Evolutionary conservation across 306 rosid genomes (phyloP), one percentile per base, ranked within the genome.

Genomic region (Rosa persica): DNA sequence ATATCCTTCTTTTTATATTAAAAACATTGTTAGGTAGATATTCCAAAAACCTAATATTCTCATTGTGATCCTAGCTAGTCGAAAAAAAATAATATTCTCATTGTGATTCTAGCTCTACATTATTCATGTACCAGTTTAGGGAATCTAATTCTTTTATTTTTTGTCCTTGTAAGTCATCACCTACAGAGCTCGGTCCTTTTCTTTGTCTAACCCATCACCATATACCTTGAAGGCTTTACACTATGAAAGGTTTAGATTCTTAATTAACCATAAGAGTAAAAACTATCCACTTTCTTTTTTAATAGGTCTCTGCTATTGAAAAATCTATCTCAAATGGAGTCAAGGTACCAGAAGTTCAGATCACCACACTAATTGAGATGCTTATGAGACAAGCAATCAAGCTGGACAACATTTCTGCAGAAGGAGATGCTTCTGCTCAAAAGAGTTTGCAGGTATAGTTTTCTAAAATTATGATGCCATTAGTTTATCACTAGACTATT

Each of bases 371-470:
- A 11, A 90, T 78, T 77, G 98, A 90, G 85, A 86, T 92, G 97
- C 92, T 94, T 15, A 92, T 92, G 98, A 88, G 91, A 83, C 97
- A 86, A 86, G 96, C 97, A 51, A 85, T 94, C 83, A 92, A 87
- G 76, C 82, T 94, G 43, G 97, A 94, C 72, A 76, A 51, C 54
- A 86, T 92, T 85, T 67, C 82, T 60, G 88, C 97, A 4, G 92
- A 89, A 85, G 97, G 96, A 79, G 94, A 90, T 49, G 94, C 92
- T 76, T 55, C 84, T 86, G 62, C 84, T 17, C 87, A 83, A 84
- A 90, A 92, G 82, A 83, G 30, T 51, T 77, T 87, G 80, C 96
- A 93, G 93, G 98, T 91, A 16, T 19, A 40, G 36, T 30, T 17
- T 34, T 17, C 23, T 3, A 22, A 23, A 57, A 22, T 61, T 30